Percentiles rank a stretch among this genome's conserved stretches.
These are phyloP conservation scores for Ustilago curta DNA, from an alignment of 1,284 basidiomycete species.

Conservation along the genomic window DNA sequence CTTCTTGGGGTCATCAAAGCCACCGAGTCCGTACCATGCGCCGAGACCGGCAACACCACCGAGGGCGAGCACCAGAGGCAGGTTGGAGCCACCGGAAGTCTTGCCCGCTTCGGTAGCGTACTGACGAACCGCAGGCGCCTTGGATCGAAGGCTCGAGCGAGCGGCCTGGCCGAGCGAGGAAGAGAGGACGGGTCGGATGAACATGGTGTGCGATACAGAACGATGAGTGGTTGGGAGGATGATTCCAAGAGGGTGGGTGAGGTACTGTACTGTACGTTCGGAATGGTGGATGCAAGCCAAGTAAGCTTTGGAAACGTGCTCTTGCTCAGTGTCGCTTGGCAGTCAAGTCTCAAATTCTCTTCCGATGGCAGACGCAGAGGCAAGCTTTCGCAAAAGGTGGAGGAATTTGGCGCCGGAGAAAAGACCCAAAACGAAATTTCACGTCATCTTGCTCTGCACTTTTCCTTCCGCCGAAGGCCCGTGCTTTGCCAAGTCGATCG, in stretches of 20 bases:
- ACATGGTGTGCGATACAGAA: conserved; percentile 22
- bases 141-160: conserved; percentile 45
- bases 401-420: background rate
- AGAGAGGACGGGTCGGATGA: conserved; percentile 49
- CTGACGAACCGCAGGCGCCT: conserved; percentile 37
- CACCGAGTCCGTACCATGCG: conserved; percentile 63
- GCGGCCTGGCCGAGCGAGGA: conserved; percentile 52
- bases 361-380: background rate
- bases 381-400: background rate
- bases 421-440: conserved; percentile 8
- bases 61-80: conserved; percentile 59
- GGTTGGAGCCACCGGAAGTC: conserved; percentile 55
- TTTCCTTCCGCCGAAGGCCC: conserved; percentile 1
- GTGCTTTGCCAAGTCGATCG: conserved; percentile 8
- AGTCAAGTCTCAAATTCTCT: background rate
- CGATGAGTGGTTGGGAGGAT: background rate
- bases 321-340: background rate
- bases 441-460: conserved; percentile 27
- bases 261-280: too few relatives aligned
- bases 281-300: background rate
- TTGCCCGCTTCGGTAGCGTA: conserved; percentile 54
- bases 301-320: background rate
- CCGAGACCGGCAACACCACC: conserved; percentile 66
- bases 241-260: too few relatives aligned
- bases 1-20: conserved; percentile 58